Percentiles rank a stretch among this genome's conserved stretches.
These are phyloP conservation scores for Zygotorulaspora mrakii DNA, from an alignment of 1,139 yeast species.

Conservation along the genomic window DNA sequence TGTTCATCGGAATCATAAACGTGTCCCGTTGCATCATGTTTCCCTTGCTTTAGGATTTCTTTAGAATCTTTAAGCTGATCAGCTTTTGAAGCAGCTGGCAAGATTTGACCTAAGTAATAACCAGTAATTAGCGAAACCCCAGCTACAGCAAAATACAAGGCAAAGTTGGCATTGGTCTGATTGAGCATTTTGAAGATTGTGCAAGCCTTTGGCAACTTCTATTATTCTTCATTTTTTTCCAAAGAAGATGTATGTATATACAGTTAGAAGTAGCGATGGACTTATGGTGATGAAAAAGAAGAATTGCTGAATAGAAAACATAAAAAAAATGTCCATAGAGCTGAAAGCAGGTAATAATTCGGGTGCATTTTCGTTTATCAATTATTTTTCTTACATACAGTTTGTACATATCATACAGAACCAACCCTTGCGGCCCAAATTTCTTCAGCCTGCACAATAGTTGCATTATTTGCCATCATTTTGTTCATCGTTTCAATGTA, in stretches of 20 bases:
- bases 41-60: slow-evolving; percentile 20
- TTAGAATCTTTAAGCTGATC: slow-evolving; percentile 19
- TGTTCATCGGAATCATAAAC: no score
- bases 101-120: slow-evolving; percentile 27
- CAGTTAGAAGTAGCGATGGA: no score
- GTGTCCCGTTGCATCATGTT: no score
- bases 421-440: slow-evolving; percentile 52
- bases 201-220: no score
- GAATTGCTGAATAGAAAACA: no score
- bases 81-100: slow-evolving; percentile 14
- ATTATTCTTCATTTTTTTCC: no score
- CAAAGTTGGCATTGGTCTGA: slow-evolving; percentile 14
- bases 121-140: slow-evolving; percentile 33
- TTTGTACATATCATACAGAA: slow-evolving; percentile 10
- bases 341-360: no score
- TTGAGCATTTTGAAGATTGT: slow-evolving; percentile 4
- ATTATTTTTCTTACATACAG: not conserved
- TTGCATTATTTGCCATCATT: slow-evolving; percentile 88
- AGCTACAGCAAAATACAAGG: slow-evolving; percentile 21
- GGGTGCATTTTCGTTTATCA: no score
- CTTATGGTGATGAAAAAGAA: no score
- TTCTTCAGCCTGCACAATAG: slow-evolving; percentile 85
- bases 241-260: no score
- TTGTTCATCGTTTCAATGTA: slow-evolving; percentile 95
- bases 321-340: no score